phyloP scores from a whole-genome alignment of 2,329 filamentous ascomycete genomes.

The Waltergamsia citrina region DNA sequence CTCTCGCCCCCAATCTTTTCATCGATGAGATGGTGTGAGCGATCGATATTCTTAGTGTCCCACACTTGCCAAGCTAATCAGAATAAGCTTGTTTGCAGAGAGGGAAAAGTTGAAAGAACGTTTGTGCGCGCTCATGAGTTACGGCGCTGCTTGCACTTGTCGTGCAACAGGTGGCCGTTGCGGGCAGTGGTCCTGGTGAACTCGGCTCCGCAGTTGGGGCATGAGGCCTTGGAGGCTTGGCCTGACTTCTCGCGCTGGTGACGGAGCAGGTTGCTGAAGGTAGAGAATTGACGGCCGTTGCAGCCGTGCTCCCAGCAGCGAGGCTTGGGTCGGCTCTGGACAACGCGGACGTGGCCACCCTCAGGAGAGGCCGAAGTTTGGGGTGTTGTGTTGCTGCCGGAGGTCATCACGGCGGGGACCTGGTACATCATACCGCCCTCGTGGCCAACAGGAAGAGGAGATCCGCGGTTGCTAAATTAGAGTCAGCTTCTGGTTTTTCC shows the following conservation, averaged over 20 bases:
- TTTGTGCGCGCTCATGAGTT: conserved; percentile 7
- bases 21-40: no score
- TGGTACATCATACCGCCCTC: conserved; percentile 34
- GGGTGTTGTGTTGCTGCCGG: conserved; percentile 12
- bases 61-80: no score
- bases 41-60: no score
- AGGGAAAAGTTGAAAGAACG: not conserved
- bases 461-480: conserved; percentile 22
- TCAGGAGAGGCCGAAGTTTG: conserved; percentile 1
- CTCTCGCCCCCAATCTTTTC: no score
- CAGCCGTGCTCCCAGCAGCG: conserved; percentile 97
- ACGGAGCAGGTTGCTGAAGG: conserved; percentile 86
- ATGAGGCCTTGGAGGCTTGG: conserved; percentile 78
- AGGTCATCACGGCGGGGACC: conserved; percentile 25
- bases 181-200: conserved; percentile 84
- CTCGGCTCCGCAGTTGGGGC: conserved; percentile 84
- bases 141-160: conserved; percentile 74
- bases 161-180: conserved; percentile 77
- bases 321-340: conserved; percentile 77
- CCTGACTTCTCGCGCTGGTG: conserved; percentile 94
- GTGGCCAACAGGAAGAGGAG: conserved; percentile 25
- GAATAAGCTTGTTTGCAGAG: no score
- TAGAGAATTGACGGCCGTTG: conserved; percentile 91
- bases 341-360: conserved; percentile 51
- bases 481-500: conserved; percentile 9